These are phyloP conservation scores for Lentinula edodes DNA, from an alignment of 768 basidiomycete genomes.

Conservation along the genomic window DNA sequence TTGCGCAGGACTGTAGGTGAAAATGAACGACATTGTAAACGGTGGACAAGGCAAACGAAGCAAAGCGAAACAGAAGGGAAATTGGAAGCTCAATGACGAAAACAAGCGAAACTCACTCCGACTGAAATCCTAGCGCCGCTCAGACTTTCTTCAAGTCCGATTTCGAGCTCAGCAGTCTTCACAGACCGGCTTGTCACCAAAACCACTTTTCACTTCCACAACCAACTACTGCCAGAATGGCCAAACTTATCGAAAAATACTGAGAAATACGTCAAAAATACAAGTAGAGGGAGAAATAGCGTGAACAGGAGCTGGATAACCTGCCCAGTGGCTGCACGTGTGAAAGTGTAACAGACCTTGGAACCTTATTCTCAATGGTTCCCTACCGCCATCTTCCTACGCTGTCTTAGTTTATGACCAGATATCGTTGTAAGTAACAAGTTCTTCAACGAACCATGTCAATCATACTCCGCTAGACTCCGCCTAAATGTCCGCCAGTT, in stretches of 20 bases:
- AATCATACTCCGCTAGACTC: background rate
- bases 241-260: background rate
- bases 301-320: background rate
- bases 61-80: background rate
- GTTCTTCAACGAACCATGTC: background rate
- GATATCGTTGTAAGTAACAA: background rate
- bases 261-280: background rate
- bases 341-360: background rate
- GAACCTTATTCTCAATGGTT: slow-evolving; percentile 4
- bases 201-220: slow-evolving; percentile 2
- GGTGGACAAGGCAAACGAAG: background rate
- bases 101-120: slow-evolving; percentile 1
- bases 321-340: slow-evolving; percentile 1
- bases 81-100: background rate
- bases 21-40: background rate
- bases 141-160: slow-evolving; percentile 4
- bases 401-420: background rate
- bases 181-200: background rate
- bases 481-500: no score
- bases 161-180: slow-evolving; percentile 7
- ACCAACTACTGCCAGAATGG: background rate
- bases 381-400: background rate
- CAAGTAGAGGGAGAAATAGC: background rate
- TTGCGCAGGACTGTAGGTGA: background rate
- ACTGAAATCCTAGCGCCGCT: slow-evolving; percentile 6